Evolutionary conservation across 176 grass and related monocot genomes (phyloP).

Genomic region (Hordeum marinum): DNA sequence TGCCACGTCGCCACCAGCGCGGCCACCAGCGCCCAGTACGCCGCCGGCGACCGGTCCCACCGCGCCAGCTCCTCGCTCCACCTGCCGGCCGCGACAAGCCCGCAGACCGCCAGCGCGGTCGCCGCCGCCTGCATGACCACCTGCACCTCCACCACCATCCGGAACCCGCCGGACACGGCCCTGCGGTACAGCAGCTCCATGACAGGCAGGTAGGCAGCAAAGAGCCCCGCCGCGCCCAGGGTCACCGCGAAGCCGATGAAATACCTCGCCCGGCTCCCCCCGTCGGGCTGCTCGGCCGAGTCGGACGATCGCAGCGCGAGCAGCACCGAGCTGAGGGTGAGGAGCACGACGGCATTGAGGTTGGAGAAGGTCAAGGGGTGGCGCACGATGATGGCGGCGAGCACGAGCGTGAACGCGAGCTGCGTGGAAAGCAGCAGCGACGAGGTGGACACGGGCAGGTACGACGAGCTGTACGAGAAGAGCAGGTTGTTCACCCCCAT

Average conservation of each 20-base stretch:
- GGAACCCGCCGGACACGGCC: constrained; percentile 46
- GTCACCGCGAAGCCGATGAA: constrained; percentile 63
- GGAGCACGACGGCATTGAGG: constrained; percentile 82
- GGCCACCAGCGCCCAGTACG: constrained; percentile 58
- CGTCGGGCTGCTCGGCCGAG: constrained; percentile 41
- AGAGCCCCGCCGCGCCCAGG: constrained; percentile 77
- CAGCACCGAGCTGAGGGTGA: constrained; percentile 75
- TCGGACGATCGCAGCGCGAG: constrained; percentile 54
- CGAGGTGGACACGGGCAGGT: constrained; percentile 89
- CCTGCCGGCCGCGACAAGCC: constrained; percentile 34
- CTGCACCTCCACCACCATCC: constrained; percentile 86
- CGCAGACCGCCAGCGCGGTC: constrained; percentile 60
- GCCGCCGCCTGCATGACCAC: constrained; percentile 84
- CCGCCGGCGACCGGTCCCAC: constrained; percentile 50
- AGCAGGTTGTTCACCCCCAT: constrained; percentile 93
- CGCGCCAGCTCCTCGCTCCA: constrained; percentile 32
- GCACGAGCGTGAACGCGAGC: constrained; percentile 78
- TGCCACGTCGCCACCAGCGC: constrained; percentile 74
- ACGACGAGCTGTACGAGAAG: constrained; percentile 70
- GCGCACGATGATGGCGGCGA: constrained; percentile 71
- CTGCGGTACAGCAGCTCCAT: constrained; percentile 79
- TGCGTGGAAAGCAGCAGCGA: constrained; percentile 91
- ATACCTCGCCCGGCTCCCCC: constrained; percentile 43
- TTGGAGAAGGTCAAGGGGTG: constrained; percentile 81
- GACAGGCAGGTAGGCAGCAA: constrained; percentile 77